Conservation (phyloP, 2,329 filamentous ascomycete genomes). For the Mycosphaerella arachidis region DNA sequence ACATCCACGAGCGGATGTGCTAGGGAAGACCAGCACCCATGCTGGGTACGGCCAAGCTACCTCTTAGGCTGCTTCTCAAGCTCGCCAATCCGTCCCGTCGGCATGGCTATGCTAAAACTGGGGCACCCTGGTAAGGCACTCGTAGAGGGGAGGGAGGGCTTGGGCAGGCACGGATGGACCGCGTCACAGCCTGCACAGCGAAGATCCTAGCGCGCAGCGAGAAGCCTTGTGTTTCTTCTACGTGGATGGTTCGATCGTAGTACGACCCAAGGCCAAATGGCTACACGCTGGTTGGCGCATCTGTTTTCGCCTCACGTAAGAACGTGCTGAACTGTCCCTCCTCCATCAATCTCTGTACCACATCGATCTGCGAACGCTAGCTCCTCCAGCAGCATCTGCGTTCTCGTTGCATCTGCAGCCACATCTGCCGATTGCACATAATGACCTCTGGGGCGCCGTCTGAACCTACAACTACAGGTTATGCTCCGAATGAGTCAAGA, state of each 20-base stretch:
- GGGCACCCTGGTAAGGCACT: conserved; percentile 17
- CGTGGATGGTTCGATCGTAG: conserved; percentile 24
- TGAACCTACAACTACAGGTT: conserved; percentile 23
- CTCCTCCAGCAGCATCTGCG: conserved; percentile 20
- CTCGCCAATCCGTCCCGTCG: conserved; percentile 11
- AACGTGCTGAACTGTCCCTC: conserved; percentile 20
- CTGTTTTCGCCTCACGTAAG: conserved; percentile 23
- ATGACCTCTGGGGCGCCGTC: conserved; percentile 23
- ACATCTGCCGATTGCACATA: conserved; percentile 22
- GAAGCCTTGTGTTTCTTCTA: conserved; percentile 20
- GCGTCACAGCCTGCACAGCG: conserved; percentile 24
- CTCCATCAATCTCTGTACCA: conserved; percentile 21
- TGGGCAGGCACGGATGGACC: conserved; percentile 20
- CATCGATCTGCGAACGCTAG: conserved; percentile 23
- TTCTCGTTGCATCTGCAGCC: conserved; percentile 21
- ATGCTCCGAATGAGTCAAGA: conserved; percentile 25
- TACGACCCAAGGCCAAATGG: conserved; percentile 23
- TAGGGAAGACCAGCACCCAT: conserved; percentile 4
- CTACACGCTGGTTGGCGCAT: conserved; percentile 23
- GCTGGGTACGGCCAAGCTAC: conserved; percentile 11
- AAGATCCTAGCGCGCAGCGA: conserved; percentile 20
- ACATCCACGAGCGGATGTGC: conserved; percentile 6
- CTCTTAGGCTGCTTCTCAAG: conserved; percentile 12
- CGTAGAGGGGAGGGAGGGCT: conserved; percentile 12
- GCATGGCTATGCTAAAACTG: conserved; percentile 11